These are phyloP conservation scores for Xerocomus potaroensis DNA, from an alignment of 768 basidiomycete species.

Conservation along the genomic window DNA sequence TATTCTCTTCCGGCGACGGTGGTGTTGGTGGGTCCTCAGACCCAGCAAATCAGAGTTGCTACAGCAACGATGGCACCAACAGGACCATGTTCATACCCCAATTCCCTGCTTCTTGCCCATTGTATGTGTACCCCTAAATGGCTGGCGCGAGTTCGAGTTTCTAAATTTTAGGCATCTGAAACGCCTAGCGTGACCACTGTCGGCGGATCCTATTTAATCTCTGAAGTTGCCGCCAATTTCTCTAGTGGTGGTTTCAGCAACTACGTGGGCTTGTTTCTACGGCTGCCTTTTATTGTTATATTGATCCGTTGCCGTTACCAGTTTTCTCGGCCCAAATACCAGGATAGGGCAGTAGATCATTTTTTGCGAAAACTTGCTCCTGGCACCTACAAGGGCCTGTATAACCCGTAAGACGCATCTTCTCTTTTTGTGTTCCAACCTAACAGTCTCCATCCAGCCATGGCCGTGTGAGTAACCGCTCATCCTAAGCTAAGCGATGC, in stretches of 20 bases:
- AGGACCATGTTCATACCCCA: constrained; percentile 47
- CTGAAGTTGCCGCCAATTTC: constrained; percentile 56
- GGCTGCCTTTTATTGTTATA: neutral
- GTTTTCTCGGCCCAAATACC: constrained; percentile 55
- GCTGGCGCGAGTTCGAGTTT: too few species aligned
- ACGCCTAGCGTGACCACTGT: too few species aligned
- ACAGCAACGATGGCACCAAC: constrained; percentile 56
- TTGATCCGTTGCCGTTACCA: too few species aligned
- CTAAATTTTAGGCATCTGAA: too few species aligned
- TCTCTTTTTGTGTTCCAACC: neutral
- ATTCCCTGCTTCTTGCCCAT: constrained; percentile 64
- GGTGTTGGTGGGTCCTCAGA: constrained; percentile 61
- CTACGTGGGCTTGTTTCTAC: constrained; percentile 37
- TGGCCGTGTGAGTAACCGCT: constrained; percentile 46
- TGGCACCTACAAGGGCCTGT: constrained; percentile 53
- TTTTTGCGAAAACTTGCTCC: constrained; percentile 45
- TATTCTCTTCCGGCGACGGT: constrained; percentile 62
- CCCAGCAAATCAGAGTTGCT: constrained; percentile 50
- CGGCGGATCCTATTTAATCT: constrained; percentile 45
- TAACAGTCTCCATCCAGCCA: constrained; percentile 24
- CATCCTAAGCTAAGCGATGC: neutral
- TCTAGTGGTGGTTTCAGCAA: constrained; percentile 76
- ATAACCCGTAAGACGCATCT: constrained; percentile 44
- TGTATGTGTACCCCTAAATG: constrained; percentile 29
- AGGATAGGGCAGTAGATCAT: constrained; percentile 38